Conservation (phyloP, 2,329 filamentous ascomycete species). For the Colletotrichum caudatum region DNA sequence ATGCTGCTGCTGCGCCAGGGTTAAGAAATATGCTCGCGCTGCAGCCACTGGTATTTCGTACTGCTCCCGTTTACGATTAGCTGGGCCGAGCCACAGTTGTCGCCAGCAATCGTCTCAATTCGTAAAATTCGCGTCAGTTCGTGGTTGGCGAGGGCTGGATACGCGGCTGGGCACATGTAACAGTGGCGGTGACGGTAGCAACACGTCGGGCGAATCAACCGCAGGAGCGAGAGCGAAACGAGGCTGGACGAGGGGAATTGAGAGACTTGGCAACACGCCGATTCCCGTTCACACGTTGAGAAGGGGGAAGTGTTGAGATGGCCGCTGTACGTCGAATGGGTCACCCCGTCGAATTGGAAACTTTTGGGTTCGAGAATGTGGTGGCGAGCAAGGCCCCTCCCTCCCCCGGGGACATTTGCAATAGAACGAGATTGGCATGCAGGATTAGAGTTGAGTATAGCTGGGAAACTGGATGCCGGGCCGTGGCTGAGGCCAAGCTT, state of each 20-base stretch:
- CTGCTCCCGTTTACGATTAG: neutral
- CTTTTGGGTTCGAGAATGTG: neutral
- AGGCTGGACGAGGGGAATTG: conserved; percentile 9
- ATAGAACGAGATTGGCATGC: neutral
- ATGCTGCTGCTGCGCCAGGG: too few relatives aligned
- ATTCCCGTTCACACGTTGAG: conserved; percentile 16
- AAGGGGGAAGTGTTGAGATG: too few relatives aligned
- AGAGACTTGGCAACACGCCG: conserved; percentile 14
- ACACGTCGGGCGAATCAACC: neutral
- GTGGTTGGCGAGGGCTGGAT: conserved; percentile 1
- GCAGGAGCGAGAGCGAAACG: conserved; percentile 12
- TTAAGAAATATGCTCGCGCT: too few relatives aligned
- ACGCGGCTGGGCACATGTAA: neutral
- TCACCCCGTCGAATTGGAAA: neutral
- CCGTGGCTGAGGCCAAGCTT: neutral
- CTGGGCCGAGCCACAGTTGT: neutral
- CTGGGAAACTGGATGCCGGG: neutral
- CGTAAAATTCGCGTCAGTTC: conserved; percentile 6
- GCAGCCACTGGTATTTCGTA: neutral
- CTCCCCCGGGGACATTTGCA: neutral
- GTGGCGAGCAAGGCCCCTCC: neutral
- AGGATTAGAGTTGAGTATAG: neutral
- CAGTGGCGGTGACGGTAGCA: neutral
- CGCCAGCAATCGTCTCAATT: neutral
- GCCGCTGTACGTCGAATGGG: too few relatives aligned